Conservation (phyloP, 805 yeast genomes). For the Ogataea angusta region DNA sequence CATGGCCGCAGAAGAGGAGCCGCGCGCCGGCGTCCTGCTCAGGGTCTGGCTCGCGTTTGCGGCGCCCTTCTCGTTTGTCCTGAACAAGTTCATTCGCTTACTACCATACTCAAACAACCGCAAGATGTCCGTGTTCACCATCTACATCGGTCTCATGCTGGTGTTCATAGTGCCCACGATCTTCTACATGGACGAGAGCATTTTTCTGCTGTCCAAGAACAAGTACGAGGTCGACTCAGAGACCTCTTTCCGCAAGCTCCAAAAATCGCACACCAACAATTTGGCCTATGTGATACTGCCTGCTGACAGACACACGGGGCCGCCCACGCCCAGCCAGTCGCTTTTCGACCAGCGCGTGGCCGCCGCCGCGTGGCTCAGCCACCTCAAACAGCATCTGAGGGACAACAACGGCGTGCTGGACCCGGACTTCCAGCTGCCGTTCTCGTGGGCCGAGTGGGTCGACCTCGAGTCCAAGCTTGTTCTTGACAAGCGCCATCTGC, state of each 20-base stretch:
- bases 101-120: conserved; percentile 7
- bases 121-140: conserved; percentile 14
- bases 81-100: conserved; percentile 3
- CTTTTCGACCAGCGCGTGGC: conserved; percentile 33
- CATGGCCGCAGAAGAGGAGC: not conserved
- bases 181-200: conserved; percentile 17
- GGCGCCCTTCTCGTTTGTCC: conserved; percentile 10
- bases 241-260: conserved; percentile 9
- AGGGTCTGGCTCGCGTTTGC: conserved; percentile 6
- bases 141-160: conserved; percentile 15
- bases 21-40: not conserved
- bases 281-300: conserved; percentile 56
- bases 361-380: conserved; percentile 29
- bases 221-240: conserved; percentile 18
- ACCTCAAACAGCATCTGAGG: conserved; percentile 16
- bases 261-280: conserved; percentile 13
- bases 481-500: conserved; percentile 9
- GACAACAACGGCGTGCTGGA: conserved; percentile 20
- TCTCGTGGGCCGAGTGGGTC: conserved; percentile 34
- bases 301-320: conserved; percentile 40
- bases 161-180: conserved; percentile 18
- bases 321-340: not conserved
- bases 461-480: conserved; percentile 23
- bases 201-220: conserved; percentile 5
- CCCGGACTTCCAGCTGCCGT: conserved; percentile 28